phyloP scores from a whole-genome alignment of 2,329 filamentous ascomycete genomes.

The Fusarium buxicola region DNA sequence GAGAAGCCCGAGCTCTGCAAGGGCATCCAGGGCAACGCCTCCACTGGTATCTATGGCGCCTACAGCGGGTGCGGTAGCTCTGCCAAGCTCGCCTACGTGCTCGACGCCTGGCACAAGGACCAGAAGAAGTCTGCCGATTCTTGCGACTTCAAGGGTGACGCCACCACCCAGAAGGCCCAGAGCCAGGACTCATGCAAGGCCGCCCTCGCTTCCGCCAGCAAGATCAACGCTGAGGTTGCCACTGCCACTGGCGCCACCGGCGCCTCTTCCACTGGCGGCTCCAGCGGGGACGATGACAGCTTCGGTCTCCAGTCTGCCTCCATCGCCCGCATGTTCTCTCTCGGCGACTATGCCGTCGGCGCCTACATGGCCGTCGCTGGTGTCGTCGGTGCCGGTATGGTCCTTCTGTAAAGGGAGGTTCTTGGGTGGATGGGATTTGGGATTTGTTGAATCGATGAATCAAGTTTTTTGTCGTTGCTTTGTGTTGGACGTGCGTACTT shows the following conservation, averaged over 20 bases:
- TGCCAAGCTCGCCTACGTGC: slow-evolving; percentile 78
- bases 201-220: slow-evolving; percentile 72
- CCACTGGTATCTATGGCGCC: slow-evolving; percentile 77
- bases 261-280: slow-evolving; percentile 46
- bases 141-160: slow-evolving; percentile 79
- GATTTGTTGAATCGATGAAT: slow-evolving; percentile 27
- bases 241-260: slow-evolving; percentile 57
- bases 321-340: slow-evolving; percentile 54
- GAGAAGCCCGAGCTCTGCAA: slow-evolving; percentile 66
- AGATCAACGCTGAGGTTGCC: slow-evolving; percentile 60
- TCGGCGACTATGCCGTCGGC: slow-evolving; percentile 62
- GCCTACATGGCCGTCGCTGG: slow-evolving; percentile 65
- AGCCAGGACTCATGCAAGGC: slow-evolving; percentile 65
- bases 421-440: slow-evolving; percentile 21
- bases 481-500: slow-evolving; percentile 34
- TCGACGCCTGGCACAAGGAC: slow-evolving; percentile 77
- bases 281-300: slow-evolving; percentile 45
- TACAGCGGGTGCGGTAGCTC: slow-evolving; percentile 80
- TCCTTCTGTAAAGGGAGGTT: slow-evolving; percentile 60
- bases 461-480: slow-evolving; percentile 38
- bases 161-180: slow-evolving; percentile 63
- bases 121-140: slow-evolving; percentile 66
- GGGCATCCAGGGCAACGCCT: slow-evolving; percentile 76
- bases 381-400: slow-evolving; percentile 64
- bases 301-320: slow-evolving; percentile 53